Conservation (phyloP, 768 basidiomycete species). For the Serendipita indica region DNA sequence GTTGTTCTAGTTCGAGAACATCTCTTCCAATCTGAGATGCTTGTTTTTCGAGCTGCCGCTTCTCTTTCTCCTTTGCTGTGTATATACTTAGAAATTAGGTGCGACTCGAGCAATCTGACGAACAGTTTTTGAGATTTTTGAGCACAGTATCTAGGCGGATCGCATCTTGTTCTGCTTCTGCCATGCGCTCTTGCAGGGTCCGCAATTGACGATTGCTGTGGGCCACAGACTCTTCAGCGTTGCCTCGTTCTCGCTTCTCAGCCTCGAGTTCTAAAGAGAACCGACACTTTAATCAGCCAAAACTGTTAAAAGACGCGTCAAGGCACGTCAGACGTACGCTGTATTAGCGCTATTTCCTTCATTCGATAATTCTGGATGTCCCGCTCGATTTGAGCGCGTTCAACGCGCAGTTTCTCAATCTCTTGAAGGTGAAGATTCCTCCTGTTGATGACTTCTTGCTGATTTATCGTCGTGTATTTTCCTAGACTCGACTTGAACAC, state of each 20-base stretch:
- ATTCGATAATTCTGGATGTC: slow-evolving; percentile 3
- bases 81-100: not conserved
- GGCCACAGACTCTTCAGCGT: slow-evolving; percentile 2
- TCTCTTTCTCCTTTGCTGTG: slow-evolving; percentile 7
- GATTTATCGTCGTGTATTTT: slow-evolving; percentile 4
- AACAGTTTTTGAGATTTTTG: not conserved
- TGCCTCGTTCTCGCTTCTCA: not conserved
- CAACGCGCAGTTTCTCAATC: not conserved
- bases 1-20: not conserved
- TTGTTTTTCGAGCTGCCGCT: slow-evolving; percentile 1
- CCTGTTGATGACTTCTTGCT: slow-evolving; percentile 3
- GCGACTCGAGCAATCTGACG: not conserved
- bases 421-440: slow-evolving; percentile 1
- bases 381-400: not conserved
- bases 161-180: not conserved
- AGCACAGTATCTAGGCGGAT: not conserved
- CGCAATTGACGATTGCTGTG: not conserved
- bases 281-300: not conserved
- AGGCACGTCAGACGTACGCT: not conserved
- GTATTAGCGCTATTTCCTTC: not conserved
- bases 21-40: slow-evolving; percentile 1
- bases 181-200: not conserved
- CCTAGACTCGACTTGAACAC: slow-evolving; percentile 1
- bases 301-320: not conserved
- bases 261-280: not conserved